These are phyloP conservation scores for Yarrowia divulgata DNA, from an alignment of 805 yeast genomes.

Conservation along the genomic window DNA sequence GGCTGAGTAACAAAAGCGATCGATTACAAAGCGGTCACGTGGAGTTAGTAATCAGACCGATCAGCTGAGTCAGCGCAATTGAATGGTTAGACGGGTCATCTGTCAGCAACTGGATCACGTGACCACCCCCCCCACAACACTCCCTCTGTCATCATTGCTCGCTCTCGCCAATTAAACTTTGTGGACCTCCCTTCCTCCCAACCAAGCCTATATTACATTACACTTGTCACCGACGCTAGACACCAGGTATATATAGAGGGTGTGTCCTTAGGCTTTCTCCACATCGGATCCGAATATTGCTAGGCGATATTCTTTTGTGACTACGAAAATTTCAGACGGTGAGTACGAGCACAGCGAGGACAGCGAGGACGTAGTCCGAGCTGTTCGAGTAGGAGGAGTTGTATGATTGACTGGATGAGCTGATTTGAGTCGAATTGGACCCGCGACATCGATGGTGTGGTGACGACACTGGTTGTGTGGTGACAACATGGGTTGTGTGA, in stretches of 20 bases:
- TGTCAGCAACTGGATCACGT: too few relatives aligned
- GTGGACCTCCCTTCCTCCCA: conserved; percentile 32
- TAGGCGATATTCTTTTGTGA: conserved; percentile 27
- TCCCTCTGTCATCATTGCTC: background rate
- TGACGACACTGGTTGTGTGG: background rate
- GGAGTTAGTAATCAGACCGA: background rate
- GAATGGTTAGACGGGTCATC: background rate
- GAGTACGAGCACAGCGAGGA: conserved; percentile 4
- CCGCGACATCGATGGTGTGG: too few relatives aligned
- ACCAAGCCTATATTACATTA: conserved; percentile 32
- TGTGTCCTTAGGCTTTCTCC: conserved; percentile 31
- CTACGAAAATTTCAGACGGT: conserved; percentile 30
- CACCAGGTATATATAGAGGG: conserved; percentile 32
- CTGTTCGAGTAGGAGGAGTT: background rate
- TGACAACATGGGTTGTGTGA: background rate
- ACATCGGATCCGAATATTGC: conserved; percentile 34
- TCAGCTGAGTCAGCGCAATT: background rate
- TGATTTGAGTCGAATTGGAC: too few relatives aligned
- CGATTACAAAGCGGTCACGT: background rate
- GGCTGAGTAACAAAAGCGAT: background rate
- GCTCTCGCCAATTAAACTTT: conserved; percentile 8
- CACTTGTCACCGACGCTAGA: conserved; percentile 19
- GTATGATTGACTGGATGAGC: too few relatives aligned
- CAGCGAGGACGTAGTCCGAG: background rate
- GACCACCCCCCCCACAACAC: too few relatives aligned